A percentile compares a stretch with the other conserved stretches of the same genome.
Evolutionary conservation across 331 rosid genomes (phyloP).

Genomic region (Malus hybrid): DNA sequence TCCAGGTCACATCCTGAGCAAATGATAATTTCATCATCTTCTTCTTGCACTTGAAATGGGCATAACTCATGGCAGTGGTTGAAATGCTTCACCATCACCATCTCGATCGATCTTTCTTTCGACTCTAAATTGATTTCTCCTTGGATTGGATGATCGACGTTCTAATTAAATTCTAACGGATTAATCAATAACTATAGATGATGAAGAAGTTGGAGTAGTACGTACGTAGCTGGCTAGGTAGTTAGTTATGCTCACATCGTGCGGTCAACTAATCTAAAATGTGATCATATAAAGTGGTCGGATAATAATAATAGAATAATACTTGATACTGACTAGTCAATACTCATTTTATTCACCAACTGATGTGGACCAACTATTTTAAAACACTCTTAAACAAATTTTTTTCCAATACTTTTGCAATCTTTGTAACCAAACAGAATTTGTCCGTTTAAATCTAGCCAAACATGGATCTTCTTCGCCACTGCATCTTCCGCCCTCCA

Average conservation of each 20-base stretch:
- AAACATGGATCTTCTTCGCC: no score
- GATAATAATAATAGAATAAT: neutral
- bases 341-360: no score
- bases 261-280: neutral
- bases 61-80: conserved; percentile 29
- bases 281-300: neutral
- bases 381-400: no score
- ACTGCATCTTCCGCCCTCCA: no score
- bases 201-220: neutral
- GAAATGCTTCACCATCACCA: conserved; percentile 20
- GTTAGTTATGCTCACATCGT: neutral
- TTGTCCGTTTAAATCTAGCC: no score
- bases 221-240: no score
- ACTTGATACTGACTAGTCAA: no score
- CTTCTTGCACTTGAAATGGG: neutral
- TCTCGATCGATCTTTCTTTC: neutral
- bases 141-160: neutral
- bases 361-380: no score
- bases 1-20: neutral
- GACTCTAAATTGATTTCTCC: neutral
- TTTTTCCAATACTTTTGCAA: no score
- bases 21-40: conserved; percentile 16
- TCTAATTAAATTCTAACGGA: neutral
- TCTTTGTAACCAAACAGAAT: no score
- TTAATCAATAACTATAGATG: neutral